Evolutionary conservation across 164 flowering plant genomes (phyloP).

Genomic region (Annona squamosa): DNA sequence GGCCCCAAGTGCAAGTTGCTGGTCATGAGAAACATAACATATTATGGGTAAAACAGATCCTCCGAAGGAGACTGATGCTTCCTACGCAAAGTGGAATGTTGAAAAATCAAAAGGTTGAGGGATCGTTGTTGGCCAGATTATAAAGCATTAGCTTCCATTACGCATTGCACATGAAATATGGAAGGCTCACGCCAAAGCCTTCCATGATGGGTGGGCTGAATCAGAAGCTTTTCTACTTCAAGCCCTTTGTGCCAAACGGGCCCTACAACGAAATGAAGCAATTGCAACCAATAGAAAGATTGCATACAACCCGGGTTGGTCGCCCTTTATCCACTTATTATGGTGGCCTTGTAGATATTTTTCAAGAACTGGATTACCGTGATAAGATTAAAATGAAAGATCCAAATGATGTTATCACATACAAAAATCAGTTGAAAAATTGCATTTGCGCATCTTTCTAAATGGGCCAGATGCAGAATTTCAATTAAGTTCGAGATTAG

Average conservation of each 20-base stretch:
- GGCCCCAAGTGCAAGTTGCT: conserved; percentile 4
- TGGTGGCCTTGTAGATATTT: conserved; percentile 11
- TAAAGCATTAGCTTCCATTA: not conserved
- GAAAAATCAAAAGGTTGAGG: conserved; percentile 7
- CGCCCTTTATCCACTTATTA: conserved; percentile 10
- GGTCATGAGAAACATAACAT: not conserved
- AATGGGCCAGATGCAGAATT: conserved; percentile 6
- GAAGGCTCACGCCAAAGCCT: conserved; percentile 10
- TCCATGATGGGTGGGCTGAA: conserved; percentile 15
- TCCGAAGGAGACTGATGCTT: not conserved
- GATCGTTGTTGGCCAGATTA: conserved; percentile 3
- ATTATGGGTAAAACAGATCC: not conserved
- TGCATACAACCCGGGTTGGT: not conserved
- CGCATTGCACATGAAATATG: conserved; percentile 1
- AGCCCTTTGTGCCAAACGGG: conserved; percentile 4
- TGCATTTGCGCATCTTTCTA: not conserved
- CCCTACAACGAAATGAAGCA: too few relatives aligned
- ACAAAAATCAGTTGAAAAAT: not conserved
- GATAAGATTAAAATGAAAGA: not conserved
- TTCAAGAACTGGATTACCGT: conserved; percentile 15
- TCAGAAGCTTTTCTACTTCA: not conserved
- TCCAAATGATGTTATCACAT: not conserved
- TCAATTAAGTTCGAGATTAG: not conserved
- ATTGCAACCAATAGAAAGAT: too few relatives aligned
- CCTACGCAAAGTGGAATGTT: conserved; percentile 5